These are phyloP conservation scores for Plasmodium gaboni DNA, from an alignment of 169 alveolate species.

Conservation along the genomic window DNA sequence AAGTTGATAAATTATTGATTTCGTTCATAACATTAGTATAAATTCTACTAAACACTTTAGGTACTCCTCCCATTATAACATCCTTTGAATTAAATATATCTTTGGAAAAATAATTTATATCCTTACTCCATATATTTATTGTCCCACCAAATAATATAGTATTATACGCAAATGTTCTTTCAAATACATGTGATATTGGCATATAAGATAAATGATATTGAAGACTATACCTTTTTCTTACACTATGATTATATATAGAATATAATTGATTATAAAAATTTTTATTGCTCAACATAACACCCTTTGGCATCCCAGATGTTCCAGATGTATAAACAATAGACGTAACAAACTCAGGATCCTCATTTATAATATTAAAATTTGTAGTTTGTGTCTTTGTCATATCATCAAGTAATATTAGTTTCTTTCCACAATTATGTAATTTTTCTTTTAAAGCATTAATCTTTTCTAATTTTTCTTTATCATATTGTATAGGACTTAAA, in stretches of 20 bases:
- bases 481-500: background rate
- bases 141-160: constrained; percentile 2
- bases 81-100: constrained; percentile 1
- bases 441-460: background rate
- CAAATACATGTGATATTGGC: constrained; percentile 97
- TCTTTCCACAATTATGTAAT: background rate
- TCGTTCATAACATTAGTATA: constrained; percentile 15
- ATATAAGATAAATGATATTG: constrained; percentile 90
- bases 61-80: constrained; percentile 40
- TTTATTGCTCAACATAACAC: constrained; percentile 94
- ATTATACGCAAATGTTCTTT: constrained; percentile 86
- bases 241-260: background rate
- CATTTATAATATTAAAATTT: background rate
- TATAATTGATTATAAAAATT: constrained; percentile 27
- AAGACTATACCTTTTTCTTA: background rate
- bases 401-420: background rate
- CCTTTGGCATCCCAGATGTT: constrained; percentile 98
- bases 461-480: background rate
- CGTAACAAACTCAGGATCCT: constrained; percentile 83
- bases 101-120: constrained; percentile 8
- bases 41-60: constrained; percentile 35
- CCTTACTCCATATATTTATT: constrained; percentile 43
- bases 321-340: constrained; percentile 98
- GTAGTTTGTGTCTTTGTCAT: background rate
- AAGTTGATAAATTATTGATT: constrained; percentile 14